Evolutionary conservation across 805 yeast genomes (phyloP).

Genomic region (Kluyveromyces wickerhamii): DNA sequence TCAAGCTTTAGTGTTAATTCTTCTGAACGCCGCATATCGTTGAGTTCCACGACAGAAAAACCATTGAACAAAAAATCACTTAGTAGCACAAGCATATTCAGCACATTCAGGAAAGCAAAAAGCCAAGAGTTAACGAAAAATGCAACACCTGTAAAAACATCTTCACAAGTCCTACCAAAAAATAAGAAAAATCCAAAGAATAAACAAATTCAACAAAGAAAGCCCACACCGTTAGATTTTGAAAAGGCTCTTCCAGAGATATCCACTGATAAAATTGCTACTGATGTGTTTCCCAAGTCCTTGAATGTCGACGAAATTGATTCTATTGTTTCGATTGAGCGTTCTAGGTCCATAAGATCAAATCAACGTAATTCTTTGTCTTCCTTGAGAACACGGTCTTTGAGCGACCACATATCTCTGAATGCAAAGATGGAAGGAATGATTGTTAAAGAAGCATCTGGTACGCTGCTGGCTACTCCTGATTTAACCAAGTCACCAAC

Average conservation of each 20-base stretch:
- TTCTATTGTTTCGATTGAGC: constrained; percentile 63
- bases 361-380: constrained; percentile 24
- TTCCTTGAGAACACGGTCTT: constrained; percentile 23
- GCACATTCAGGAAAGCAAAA: constrained; percentile 18
- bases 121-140: constrained; percentile 6
- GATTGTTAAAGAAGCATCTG: constrained; percentile 34
- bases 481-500: constrained; percentile 33
- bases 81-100: constrained; percentile 25
- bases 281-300: constrained; percentile 64
- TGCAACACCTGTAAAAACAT: not conserved
- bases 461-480: constrained; percentile 27
- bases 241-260: constrained; percentile 10
- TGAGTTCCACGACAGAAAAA: constrained; percentile 4
- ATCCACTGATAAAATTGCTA: constrained; percentile 35
- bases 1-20: not conserved
- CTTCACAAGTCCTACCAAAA: constrained; percentile 5
- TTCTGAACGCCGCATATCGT: too few relatives aligned
- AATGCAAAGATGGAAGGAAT: constrained; percentile 42
- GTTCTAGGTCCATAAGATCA: constrained; percentile 55
- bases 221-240: constrained; percentile 25
- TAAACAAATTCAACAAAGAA: constrained; percentile 14
- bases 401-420: constrained; percentile 29
- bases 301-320: constrained; percentile 62
- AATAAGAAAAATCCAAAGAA: not conserved
- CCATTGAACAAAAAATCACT: constrained; percentile 21